Percentiles rank a stretch among this genome's conserved stretches.
phyloP scores from a whole-genome alignment of 139 green algal genomes.

The Chlorella sorokiniana region DNA sequence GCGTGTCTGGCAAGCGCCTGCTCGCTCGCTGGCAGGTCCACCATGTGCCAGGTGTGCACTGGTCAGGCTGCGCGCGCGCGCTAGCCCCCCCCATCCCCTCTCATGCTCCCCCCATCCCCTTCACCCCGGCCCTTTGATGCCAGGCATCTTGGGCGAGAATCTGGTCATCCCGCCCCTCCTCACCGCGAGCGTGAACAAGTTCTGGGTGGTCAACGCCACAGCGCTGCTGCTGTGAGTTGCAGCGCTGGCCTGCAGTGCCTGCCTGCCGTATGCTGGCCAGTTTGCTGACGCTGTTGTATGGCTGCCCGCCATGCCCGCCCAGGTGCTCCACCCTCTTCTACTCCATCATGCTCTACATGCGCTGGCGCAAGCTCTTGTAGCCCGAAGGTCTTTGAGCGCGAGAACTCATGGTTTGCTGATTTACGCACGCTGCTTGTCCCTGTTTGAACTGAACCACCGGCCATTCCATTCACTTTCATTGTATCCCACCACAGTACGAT shows the following conservation, averaged over 20 bases:
- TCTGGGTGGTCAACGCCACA: slow-evolving; percentile 60
- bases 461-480: background rate
- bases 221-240: slow-evolving; percentile 11
- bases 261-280: background rate
- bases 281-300: background rate
- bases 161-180: slow-evolving; percentile 75
- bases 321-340: slow-evolving; percentile 56
- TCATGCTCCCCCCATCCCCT: background rate
- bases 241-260: background rate
- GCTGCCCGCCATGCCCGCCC: background rate
- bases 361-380: slow-evolving; percentile 58
- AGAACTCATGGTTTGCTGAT: background rate
- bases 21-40: too few species aligned
- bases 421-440: background rate
- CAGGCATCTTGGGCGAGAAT: slow-evolving; percentile 86
- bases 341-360: slow-evolving; percentile 59
- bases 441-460: background rate
- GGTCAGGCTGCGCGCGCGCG: too few species aligned
- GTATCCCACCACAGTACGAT: too few species aligned
- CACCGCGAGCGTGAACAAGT: slow-evolving; percentile 47
- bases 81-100: background rate
- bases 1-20: too few species aligned
- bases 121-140: too few species aligned
- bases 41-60: too few species aligned
- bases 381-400: too few species aligned